These are phyloP conservation scores for Tillandsia leiboldiana DNA, from an alignment of 176 grass and related monocot genomes.

Conservation along the genomic window DNA sequence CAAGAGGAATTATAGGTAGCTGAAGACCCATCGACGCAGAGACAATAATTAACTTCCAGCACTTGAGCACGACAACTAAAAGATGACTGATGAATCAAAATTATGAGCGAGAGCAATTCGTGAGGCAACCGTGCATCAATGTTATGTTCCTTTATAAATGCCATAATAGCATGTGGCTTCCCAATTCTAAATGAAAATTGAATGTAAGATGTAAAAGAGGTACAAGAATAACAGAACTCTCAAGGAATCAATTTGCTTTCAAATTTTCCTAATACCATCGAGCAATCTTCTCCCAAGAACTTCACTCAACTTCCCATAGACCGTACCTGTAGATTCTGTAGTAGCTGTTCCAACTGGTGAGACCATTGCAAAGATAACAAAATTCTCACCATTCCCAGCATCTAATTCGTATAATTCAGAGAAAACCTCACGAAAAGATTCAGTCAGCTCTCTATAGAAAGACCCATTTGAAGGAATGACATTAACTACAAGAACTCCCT, in stretches of 20 bases:
- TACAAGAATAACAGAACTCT: background rate
- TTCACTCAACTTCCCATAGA: background rate
- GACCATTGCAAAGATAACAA: slow-evolving; percentile 40
- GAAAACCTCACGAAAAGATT: slow-evolving; percentile 41
- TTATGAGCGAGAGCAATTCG: too few species aligned
- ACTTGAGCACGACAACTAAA: too few species aligned
- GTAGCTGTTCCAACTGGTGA: slow-evolving; percentile 19
- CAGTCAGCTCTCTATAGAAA: slow-evolving; percentile 47
- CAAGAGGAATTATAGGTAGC: too few species aligned
- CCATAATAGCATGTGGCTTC: background rate
- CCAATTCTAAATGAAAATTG: background rate
- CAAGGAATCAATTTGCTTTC: background rate
- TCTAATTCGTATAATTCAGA: slow-evolving; percentile 60
- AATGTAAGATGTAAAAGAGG: too few species aligned
- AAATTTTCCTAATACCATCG: background rate
- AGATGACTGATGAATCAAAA: too few species aligned
- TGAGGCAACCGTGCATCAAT: too few species aligned
- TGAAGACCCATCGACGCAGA: too few species aligned
- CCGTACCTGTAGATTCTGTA: background rate
- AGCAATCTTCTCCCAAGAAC: background rate
- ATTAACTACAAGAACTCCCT: slow-evolving; percentile 62
- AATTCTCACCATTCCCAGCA: slow-evolving; percentile 66
- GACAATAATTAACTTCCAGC: too few species aligned
- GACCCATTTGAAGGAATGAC: slow-evolving; percentile 54
- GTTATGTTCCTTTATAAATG: background rate